Evolutionary conservation across 2,329 filamentous ascomycete genomes (phyloP).

Genomic region (Fusarium armeniacum): DNA sequence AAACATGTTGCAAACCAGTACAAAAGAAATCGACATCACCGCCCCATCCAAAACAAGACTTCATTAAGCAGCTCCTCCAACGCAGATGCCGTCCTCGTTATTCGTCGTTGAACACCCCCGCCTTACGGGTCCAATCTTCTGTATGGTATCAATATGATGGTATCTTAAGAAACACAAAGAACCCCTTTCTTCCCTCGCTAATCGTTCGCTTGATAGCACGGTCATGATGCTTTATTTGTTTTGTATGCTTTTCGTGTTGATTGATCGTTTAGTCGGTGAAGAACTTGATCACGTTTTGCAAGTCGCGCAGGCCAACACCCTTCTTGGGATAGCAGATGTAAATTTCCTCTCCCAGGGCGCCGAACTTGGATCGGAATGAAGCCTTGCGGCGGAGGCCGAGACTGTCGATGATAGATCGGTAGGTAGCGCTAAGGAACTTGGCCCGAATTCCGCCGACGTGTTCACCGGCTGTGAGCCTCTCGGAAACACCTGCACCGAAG

Average conservation of each 20-base stretch:
- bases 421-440: constrained; percentile 85
- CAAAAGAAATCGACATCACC: constrained; percentile 10
- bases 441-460: constrained; percentile 85
- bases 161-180: constrained; percentile 36
- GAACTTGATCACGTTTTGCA: constrained; percentile 89
- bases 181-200: constrained; percentile 11
- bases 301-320: constrained; percentile 84
- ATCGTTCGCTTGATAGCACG: constrained; percentile 7
- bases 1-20: constrained; percentile 20
- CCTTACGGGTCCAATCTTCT: constrained; percentile 21
- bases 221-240: constrained; percentile 2
- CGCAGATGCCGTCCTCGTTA: constrained; percentile 23
- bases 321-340: constrained; percentile 93
- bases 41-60: constrained; percentile 23
- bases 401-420: constrained; percentile 84
- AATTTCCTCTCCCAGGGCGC: constrained; percentile 83
- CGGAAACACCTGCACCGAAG: constrained; percentile 86
- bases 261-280: constrained; percentile 76
- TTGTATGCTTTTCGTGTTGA: not conserved
- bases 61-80: constrained; percentile 6
- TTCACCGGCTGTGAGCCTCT: constrained; percentile 81
- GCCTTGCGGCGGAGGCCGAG: constrained; percentile 86
- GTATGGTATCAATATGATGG: constrained; percentile 36
- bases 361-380: constrained; percentile 92
- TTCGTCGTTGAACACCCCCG: constrained; percentile 12